Percentiles rank a stretch among this genome's conserved stretches.
phyloP scores from a whole-genome alignment of 352 stramenopile species.

The Blastocystis sp. region DNA sequence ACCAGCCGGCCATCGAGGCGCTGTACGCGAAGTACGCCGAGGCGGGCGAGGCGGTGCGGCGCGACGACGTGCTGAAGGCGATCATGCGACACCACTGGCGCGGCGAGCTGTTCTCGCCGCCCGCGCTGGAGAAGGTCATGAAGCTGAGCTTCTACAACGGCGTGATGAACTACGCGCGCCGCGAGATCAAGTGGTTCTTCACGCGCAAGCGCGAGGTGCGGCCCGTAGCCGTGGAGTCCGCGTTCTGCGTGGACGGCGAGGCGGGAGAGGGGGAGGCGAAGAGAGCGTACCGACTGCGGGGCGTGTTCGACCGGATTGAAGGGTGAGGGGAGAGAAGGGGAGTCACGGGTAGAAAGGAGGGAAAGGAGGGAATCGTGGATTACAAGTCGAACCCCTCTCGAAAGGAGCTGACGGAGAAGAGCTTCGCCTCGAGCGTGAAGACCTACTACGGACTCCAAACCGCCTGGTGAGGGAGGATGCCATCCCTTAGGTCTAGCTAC shows the following conservation, averaged over 20 bases:
- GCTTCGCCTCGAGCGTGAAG: conserved; percentile 25
- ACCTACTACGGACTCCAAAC: conserved; percentile 48
- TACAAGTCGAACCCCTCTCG: conserved; percentile 65
- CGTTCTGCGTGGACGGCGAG: not conserved
- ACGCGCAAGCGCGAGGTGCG: not conserved
- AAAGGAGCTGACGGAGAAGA: conserved; percentile 29
- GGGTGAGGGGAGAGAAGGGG: not conserved
- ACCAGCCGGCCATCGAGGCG: not conserved
- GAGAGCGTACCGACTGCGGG: conserved; percentile 27
- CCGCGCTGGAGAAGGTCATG: conserved; percentile 37
- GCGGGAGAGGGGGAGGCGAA: not conserved
- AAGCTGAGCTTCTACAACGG: conserved; percentile 38
- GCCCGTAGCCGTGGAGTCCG: conserved; percentile 18
- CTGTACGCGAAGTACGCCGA: not conserved
- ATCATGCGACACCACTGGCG: conserved; percentile 20
- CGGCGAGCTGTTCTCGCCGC: not conserved
- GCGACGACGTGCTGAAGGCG: not conserved
- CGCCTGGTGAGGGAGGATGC: not conserved
- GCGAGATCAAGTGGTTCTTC: conserved; percentile 34
- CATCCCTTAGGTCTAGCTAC: conserved; percentile 1
- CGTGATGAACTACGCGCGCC: conserved; percentile 12
- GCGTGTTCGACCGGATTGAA: conserved; percentile 65
- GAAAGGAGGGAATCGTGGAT: conserved; percentile 37
- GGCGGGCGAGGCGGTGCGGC: not conserved
- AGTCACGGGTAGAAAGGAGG: conserved; percentile 12